Base-by-base conservation (phyloP, 345 rosid species). In the Lumnitzera littorea region DNA sequence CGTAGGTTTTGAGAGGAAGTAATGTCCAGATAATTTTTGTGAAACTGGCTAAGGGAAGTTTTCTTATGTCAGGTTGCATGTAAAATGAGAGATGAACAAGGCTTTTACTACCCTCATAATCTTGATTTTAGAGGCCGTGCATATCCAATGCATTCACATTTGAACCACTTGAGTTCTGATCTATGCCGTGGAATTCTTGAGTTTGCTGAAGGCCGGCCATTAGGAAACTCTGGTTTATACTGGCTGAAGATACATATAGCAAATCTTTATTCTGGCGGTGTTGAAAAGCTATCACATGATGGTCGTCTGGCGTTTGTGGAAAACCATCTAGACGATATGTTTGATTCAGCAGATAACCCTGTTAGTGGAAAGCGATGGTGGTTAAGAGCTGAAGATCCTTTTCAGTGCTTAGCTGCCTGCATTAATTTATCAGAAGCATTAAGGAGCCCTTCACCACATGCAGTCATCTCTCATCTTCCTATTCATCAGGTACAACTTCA, bases 121-220 rank as follows among this genome's bases (percentile, higher is more conserved):
- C 83, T 94, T 66, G 99, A 94, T 77, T 94, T 94, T 73, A 80
- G 97, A 68, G 99, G 99, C 25, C 97, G 96, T 61, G 96, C 97
- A 27, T 94, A 94, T 58, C 99, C 99, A 55, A 94, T 94, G 99
- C 99, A 90, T 76, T 82, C 97, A 65, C 91, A 90, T 78, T 70
- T 94, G 75, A 94, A 84, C 73, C 99, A 94, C 80, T 79, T 94
- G 52, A 83, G 95, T 57, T 90, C 97, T 51, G 99, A 94, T 82
- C 77, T 94, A 43, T 90, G 96, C 76, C 95, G 95, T 62, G 99
- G 99, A 82, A 74, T 84, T 70, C 86, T 94, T 58, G 99, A 94
- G 77, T 94, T 94, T 62, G 91, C 96, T 17, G 96, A 88, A 77
- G 97, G 97, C 60, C 79, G 88, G 15, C 89, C 92, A 11, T 74